Percentiles rank a stretch among this genome's conserved stretches.
Conservation (phyloP, 768 basidiomycete species). For the Auriscalpium orientale region DNA sequence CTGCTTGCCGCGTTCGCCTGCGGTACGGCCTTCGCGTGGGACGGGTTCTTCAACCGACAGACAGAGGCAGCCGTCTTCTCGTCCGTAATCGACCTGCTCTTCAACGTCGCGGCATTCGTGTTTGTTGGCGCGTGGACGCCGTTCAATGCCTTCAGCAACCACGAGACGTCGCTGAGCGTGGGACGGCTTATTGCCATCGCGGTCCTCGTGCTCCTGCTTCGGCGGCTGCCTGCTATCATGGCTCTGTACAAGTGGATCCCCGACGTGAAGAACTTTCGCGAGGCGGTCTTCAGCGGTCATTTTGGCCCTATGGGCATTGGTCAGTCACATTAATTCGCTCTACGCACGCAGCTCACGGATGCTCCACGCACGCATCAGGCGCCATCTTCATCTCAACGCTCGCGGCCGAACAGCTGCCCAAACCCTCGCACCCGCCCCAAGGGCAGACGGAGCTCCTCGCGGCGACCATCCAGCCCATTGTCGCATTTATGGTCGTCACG, state of each 20-base stretch:
- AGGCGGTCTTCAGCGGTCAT: constrained; percentile 92
- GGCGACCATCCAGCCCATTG: constrained; percentile 82
- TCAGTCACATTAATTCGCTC: constrained; percentile 12
- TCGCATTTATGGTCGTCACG: constrained; percentile 89
- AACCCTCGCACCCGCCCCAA: constrained; percentile 35
- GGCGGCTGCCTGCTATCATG: constrained; percentile 79
- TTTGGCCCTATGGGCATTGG: constrained; percentile 87
- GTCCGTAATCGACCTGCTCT: constrained; percentile 91
- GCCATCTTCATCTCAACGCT: constrained; percentile 91
- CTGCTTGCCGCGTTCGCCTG: constrained; percentile 92
- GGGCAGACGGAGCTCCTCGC: constrained; percentile 60
- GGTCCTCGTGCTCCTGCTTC: constrained; percentile 71
- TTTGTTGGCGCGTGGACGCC: constrained; percentile 98
- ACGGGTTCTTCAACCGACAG: constrained; percentile 87
- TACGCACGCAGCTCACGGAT: background rate
- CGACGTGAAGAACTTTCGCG: constrained; percentile 89
- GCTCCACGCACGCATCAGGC: constrained; percentile 32
- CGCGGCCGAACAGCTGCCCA: constrained; percentile 54
- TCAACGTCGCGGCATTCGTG: constrained; percentile 93
- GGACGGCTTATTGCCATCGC: constrained; percentile 84
- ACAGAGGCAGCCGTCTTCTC: constrained; percentile 95
- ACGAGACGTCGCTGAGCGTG: constrained; percentile 58
- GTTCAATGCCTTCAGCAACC: constrained; percentile 69
- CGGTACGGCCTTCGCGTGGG: constrained; percentile 95
- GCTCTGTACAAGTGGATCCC: constrained; percentile 89